These are phyloP conservation scores for Scheffersomyces quercinus DNA, from an alignment of 1,139 yeast species.

Conservation along the genomic window DNA sequence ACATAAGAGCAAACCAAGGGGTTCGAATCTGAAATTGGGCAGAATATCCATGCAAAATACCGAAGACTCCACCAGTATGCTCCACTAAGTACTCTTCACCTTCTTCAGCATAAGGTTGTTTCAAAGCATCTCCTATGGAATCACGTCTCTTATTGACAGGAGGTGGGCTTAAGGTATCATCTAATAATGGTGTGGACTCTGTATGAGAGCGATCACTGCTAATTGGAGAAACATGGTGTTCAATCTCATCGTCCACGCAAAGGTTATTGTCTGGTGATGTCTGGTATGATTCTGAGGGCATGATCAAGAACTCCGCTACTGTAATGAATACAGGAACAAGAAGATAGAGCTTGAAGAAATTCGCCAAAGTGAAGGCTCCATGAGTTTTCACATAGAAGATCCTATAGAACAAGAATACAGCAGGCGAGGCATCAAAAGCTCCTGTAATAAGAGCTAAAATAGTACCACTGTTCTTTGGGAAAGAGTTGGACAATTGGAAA, in stretches of 20 bases:
- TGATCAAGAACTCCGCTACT: constrained; percentile 37
- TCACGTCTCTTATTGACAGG: constrained; percentile 30
- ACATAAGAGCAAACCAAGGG: constrained; percentile 45
- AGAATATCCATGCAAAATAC: constrained; percentile 45
- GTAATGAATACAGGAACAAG: constrained; percentile 43
- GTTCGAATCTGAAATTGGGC: constrained; percentile 42
- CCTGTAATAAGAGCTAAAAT: constrained; percentile 47
- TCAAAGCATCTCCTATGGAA: constrained; percentile 48
- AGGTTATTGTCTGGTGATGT: constrained; percentile 31
- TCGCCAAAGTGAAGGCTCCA: constrained; percentile 31
- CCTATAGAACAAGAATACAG: constrained; percentile 42
- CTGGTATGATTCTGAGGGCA: constrained; percentile 44
- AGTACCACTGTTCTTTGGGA: constrained; percentile 42
- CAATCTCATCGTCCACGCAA: constrained; percentile 24
- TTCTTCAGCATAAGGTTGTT: constrained; percentile 44
- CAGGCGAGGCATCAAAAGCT: constrained; percentile 50
- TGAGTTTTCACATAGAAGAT: constrained; percentile 26
- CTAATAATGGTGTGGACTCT: constrained; percentile 24
- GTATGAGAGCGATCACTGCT: constrained; percentile 4
- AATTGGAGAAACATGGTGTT: neutral
- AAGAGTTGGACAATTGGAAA: constrained; percentile 47
- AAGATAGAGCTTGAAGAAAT: constrained; percentile 38
- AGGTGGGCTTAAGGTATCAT: constrained; percentile 8
- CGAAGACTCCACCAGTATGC: constrained; percentile 43
- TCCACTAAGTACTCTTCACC: constrained; percentile 37